These are phyloP conservation scores for Bipolaris gigantea DNA, from an alignment of 2,329 filamentous ascomycete genomes.

Conservation along the genomic window DNA sequence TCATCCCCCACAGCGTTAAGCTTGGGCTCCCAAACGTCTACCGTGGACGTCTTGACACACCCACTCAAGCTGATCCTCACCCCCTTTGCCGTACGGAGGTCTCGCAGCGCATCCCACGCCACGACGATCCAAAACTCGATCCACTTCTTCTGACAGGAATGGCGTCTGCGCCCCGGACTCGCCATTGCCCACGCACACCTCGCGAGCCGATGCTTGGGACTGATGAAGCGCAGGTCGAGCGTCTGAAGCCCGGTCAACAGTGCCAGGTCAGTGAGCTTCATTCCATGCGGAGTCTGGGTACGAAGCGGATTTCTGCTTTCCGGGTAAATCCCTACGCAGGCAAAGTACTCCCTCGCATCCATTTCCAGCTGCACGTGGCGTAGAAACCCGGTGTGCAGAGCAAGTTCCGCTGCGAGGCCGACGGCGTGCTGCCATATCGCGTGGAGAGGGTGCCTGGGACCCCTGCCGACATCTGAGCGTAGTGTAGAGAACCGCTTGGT, in stretches of 20 bases:
- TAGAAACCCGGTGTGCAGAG: slow-evolving; percentile 3
- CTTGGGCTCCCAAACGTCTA: slow-evolving; percentile 11
- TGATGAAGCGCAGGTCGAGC: slow-evolving; percentile 26
- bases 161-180: not conserved
- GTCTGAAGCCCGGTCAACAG: slow-evolving; percentile 1
- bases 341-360: slow-evolving; percentile 13
- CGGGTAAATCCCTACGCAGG: slow-evolving; percentile 8
- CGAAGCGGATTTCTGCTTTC: not conserved
- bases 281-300: too few species aligned
- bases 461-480: not conserved
- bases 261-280: not conserved
- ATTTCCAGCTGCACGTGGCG: slow-evolving; percentile 18
- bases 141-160: slow-evolving; percentile 23
- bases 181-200: slow-evolving; percentile 13
- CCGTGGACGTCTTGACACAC: slow-evolving; percentile 17
- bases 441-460: too few species aligned
- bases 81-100: not conserved
- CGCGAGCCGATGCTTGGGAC: slow-evolving; percentile 16
- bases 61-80: slow-evolving; percentile 10
- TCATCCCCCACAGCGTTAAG: not conserved
- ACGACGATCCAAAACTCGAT: slow-evolving; percentile 17
- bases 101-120: not conserved
- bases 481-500: slow-evolving; percentile 12
- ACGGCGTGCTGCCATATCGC: not conserved
- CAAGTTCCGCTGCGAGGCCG: not conserved